Evolutionary conservation across 2,329 filamentous ascomycete genomes (phyloP), one percentile per base, ranked within the genome.

Genomic region (Verticillium longisporum): DNA sequence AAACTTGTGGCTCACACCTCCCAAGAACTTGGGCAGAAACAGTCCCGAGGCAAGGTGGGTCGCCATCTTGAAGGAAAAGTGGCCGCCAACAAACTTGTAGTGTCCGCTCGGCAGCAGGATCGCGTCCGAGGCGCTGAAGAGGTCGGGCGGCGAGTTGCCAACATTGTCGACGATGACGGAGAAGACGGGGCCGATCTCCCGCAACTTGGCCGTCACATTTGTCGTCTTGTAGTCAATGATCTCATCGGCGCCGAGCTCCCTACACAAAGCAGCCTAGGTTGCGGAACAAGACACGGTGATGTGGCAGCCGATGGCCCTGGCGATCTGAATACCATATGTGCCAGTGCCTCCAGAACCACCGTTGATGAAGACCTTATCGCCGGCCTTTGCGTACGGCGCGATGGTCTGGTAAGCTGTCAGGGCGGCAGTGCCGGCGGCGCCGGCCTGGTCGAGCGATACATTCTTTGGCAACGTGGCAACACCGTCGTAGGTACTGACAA

Each of bases 321-420:
- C 87, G 31, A 89, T 80, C 68, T 90, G 88, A 55, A 90, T 84
- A 0, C 78, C 82, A 62, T 80, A 88, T 0, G 81, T 78, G 1
- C 88, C 88, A 1, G 80, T 81, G 1, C 87, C 88, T 1, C 88
- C 88, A 0, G 82, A 85, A 0, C 86, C 85, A 5, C 85, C 86
- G 61, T 89, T 89, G 69, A 90, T 81, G 62, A 89, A 85, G 11
- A 90, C 77, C 66, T 78, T 81, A 58, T 83, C 78, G 18, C 84
- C 84, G 3, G 71, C 62, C 58, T 77, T 76, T 61, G 82, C 77
- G 61, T 79, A 72, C 2, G 76, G 77, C 53, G 81, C 71, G 32
- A 84, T 75, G 53, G 71, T 71, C 68, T 82, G 78, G 62, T 80
- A 79, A 4, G 80, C 80, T 3, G 80, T 82, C 63, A 82, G 66